Evolutionary conservation across 2,329 filamentous ascomycete species (phyloP).

Genomic region (Aureobasidium sp.): DNA sequence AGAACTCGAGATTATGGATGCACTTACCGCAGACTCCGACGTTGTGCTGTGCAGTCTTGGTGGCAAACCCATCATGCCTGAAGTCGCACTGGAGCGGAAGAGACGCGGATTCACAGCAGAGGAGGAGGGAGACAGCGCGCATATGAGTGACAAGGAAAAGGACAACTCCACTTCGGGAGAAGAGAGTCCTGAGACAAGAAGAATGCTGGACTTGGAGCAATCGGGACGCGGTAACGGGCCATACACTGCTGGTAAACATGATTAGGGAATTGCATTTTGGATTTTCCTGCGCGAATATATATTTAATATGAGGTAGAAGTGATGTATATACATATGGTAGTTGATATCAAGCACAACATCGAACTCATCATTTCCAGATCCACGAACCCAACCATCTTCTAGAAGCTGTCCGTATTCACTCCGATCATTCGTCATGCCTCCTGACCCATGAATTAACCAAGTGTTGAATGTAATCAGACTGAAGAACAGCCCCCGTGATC

Average conservation of each 20-base stretch:
- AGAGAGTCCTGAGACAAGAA: conserved; percentile 34
- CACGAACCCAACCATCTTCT: too few species aligned
- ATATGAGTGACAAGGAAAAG: conserved; percentile 38
- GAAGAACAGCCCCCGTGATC: too few species aligned
- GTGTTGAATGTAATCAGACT: too few species aligned
- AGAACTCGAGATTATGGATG: conserved; percentile 47
- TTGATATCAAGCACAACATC: background rate
- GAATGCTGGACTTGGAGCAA: background rate
- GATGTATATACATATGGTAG: background rate
- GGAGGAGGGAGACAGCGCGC: conserved; percentile 24
- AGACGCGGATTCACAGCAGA: conserved; percentile 20
- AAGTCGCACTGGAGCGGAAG: conserved; percentile 24
- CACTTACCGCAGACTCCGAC: conserved; percentile 48
- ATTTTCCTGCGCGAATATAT: too few species aligned
- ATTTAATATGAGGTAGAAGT: background rate
- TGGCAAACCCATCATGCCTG: conserved; percentile 39
- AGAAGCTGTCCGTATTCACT: too few species aligned
- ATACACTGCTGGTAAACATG: background rate
- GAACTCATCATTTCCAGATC: too few species aligned
- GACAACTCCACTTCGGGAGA: conserved; percentile 32
- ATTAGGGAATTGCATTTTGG: background rate
- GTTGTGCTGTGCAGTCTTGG: conserved; percentile 48
- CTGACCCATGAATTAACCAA: too few species aligned
- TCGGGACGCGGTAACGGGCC: background rate
- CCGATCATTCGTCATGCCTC: too few species aligned